phyloP scores from a whole-genome alignment of 106 monocot genomes.

The Hemerocallis citrina region DNA sequence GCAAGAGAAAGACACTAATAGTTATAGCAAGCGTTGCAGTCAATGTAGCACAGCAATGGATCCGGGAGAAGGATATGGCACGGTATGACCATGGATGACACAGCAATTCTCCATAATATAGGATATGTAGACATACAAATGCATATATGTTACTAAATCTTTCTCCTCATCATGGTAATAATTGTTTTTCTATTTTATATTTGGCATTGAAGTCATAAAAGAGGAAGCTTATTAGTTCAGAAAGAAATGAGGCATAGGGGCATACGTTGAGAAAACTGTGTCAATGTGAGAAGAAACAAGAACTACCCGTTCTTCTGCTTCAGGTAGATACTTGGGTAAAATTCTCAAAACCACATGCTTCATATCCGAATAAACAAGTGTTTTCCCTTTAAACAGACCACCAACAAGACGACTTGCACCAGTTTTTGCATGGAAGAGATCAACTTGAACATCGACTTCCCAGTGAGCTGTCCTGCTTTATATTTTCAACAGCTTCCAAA shows the following conservation, averaged over 20 bases:
- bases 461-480: slow-evolving; percentile 92
- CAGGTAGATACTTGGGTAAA: slow-evolving; percentile 76
- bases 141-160: background rate
- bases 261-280: slow-evolving; percentile 94
- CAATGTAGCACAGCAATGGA: no score
- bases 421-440: slow-evolving; percentile 61
- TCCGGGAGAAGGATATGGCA: no score
- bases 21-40: background rate
- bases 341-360: slow-evolving; percentile 93
- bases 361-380: slow-evolving; percentile 82
- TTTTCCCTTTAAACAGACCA: slow-evolving; percentile 90
- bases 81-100: no score
- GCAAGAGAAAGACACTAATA: background rate
- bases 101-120: no score
- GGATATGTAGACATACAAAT: no score
- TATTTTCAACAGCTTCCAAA: slow-evolving; percentile 53
- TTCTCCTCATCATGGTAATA: background rate
- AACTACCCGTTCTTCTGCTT: slow-evolving; percentile 71
- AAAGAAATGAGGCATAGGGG: slow-evolving; percentile 8
- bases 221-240: background rate
- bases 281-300: slow-evolving; percentile 97
- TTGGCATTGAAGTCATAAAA: background rate
- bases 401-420: slow-evolving; percentile 55
- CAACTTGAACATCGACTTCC: slow-evolving; percentile 96
- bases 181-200: slow-evolving; percentile 1